phyloP scores from a whole-genome alignment of 1,284 basidiomycete species.

The Tylopilus sp. region DNA sequence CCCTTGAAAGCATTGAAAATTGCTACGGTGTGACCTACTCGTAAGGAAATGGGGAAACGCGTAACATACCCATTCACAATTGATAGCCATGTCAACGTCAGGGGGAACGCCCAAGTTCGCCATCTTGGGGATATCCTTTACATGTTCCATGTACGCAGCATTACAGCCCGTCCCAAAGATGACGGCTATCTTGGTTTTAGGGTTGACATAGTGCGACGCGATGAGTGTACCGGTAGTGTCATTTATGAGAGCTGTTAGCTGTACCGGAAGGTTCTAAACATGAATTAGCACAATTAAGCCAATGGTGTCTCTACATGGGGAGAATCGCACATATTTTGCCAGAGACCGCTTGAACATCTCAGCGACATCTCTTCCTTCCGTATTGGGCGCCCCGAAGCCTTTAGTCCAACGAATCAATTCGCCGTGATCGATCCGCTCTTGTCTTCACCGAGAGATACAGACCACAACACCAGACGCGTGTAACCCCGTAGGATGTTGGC shows the following conservation, averaged over 20 bases:
- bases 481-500: background rate
- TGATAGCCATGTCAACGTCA: conserved; percentile 86
- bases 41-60: background rate
- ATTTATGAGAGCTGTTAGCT: conserved; percentile 86
- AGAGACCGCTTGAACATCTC: conserved; percentile 88
- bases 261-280: conserved; percentile 65
- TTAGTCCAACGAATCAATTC: conserved; percentile 98
- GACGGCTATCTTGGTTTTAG: conserved; percentile 86
- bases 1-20: conserved; percentile 50
- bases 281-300: background rate
- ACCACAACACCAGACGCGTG: background rate
- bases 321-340: conserved; percentile 57
- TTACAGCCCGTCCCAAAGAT: conserved; percentile 99
- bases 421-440: conserved; percentile 93
- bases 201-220: conserved; percentile 94
- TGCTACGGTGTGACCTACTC: background rate
- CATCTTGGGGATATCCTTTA: conserved; percentile 77
- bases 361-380: conserved; percentile 91
- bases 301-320: background rate
- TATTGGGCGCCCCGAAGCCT: conserved; percentile 91
- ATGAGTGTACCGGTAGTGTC: conserved; percentile 98
- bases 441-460: conserved; percentile 43
- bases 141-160: conserved; percentile 94
- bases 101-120: conserved; percentile 67
- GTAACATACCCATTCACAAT: conserved; percentile 84